phyloP scores from a whole-genome alignment of 495 filamentous ascomycete species.

The Aspergillus panamensis region DNA sequence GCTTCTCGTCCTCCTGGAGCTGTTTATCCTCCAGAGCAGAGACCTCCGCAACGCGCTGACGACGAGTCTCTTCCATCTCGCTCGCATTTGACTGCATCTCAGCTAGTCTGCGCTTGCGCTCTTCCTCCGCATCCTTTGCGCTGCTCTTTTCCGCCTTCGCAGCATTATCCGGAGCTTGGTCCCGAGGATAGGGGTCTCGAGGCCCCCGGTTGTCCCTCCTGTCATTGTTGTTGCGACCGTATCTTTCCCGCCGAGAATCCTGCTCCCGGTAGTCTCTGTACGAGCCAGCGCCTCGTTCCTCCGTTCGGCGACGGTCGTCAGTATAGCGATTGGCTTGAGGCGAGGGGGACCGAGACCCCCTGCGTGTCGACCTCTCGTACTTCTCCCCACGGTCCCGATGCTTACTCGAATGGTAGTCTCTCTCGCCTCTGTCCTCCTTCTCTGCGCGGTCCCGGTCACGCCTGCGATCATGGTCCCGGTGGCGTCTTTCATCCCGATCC shows the following conservation, averaged over 20 bases:
- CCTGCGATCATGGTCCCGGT: slow-evolving; percentile 22
- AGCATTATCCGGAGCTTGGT: slow-evolving; percentile 19
- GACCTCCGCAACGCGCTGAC: slow-evolving; percentile 64
- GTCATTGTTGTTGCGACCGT: slow-evolving; percentile 10
- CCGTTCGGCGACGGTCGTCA: slow-evolving; percentile 13
- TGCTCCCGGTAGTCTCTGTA: slow-evolving; percentile 12
- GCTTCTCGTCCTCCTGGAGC: slow-evolving; percentile 57
- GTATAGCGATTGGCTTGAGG: slow-evolving; percentile 20
- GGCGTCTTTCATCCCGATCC: slow-evolving; percentile 30
- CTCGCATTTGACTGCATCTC: slow-evolving; percentile 87
- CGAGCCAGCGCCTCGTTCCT: slow-evolving; percentile 12
- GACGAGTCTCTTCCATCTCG: slow-evolving; percentile 70
- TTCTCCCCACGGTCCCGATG: slow-evolving; percentile 30
- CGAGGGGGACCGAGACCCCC: slow-evolving; percentile 24
- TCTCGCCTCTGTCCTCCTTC: slow-evolving; percentile 27
- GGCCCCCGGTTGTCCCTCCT: slow-evolving; percentile 20
- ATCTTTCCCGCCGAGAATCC: slow-evolving; percentile 16
- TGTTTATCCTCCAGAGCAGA: slow-evolving; percentile 60
- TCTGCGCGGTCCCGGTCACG: slow-evolving; percentile 10
- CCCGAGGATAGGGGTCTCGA: slow-evolving; percentile 24
- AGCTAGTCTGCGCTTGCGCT: slow-evolving; percentile 61
- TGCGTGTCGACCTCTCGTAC: slow-evolving; percentile 24
- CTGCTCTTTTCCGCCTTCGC: slow-evolving; percentile 14
- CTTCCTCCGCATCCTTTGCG: slow-evolving; percentile 34
- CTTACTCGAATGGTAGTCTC: slow-evolving; percentile 23